phyloP scores from a whole-genome alignment of 805 yeast species.

The Saturnispora serradocipensis region DNA sequence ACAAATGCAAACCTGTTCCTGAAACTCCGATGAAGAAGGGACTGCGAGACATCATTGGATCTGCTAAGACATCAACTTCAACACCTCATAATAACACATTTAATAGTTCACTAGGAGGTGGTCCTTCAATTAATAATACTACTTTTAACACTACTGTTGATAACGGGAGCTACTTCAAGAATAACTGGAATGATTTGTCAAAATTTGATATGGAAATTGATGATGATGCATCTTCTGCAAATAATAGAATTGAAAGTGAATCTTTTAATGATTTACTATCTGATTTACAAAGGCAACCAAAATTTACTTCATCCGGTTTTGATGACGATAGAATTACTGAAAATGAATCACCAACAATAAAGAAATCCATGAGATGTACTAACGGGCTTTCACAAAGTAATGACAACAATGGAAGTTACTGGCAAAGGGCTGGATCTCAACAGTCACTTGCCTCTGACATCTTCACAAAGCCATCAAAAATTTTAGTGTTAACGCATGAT shows the following conservation, averaged over 20 bases:
- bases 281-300: slow-evolving; percentile 31
- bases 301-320: slow-evolving; percentile 12
- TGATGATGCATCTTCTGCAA: slow-evolving; percentile 22
- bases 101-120: slow-evolving; percentile 4
- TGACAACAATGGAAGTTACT: slow-evolving; percentile 9
- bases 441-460: slow-evolving; percentile 7
- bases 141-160: slow-evolving; percentile 3
- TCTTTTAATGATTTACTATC: slow-evolving; percentile 28
- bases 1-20: slow-evolving; percentile 34
- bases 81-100: slow-evolving; percentile 5
- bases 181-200: slow-evolving; percentile 1
- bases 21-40: slow-evolving; percentile 58
- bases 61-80: slow-evolving; percentile 9
- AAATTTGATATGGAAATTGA: slow-evolving; percentile 17
- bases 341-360: slow-evolving; percentile 8
- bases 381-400: background rate
- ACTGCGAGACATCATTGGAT: slow-evolving; percentile 22
- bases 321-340: background rate
- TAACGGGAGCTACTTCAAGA: slow-evolving; percentile 6
- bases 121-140: background rate
- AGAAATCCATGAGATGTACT: background rate
- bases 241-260: slow-evolving; percentile 12
- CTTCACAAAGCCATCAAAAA: slow-evolving; percentile 5
- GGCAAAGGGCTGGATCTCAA: slow-evolving; percentile 19
- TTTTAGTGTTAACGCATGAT: slow-evolving; percentile 1